phyloP scores from a whole-genome alignment of 2,329 filamentous ascomycete genomes.

The Phyllosticta citrichinensis region DNA sequence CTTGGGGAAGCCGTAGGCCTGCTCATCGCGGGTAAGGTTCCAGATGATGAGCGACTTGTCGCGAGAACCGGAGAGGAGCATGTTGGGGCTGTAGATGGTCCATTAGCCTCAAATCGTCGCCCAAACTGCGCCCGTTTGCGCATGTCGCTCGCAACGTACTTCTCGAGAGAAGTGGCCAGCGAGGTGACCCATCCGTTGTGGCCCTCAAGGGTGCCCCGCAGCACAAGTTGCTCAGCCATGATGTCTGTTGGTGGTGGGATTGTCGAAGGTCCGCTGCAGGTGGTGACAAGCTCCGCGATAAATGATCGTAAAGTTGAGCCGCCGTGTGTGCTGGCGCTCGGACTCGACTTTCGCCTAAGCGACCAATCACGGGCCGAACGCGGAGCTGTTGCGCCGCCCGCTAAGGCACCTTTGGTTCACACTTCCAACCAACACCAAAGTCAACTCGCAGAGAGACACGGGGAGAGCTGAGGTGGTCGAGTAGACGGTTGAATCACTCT shows the following conservation, averaged over 20 bases:
- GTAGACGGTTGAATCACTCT: no score
- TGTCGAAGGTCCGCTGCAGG: constrained; percentile 11
- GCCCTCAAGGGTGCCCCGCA: constrained; percentile 96
- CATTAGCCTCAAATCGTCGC: constrained; percentile 20
- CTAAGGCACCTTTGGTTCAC: no score
- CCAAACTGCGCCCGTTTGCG: constrained; percentile 8
- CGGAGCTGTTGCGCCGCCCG: no score
- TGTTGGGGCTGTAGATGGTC: constrained; percentile 67
- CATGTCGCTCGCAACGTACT: constrained; percentile 48
- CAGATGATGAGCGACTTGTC: constrained; percentile 99
- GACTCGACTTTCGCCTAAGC: constrained; percentile 4
- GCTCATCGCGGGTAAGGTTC: constrained; percentile 98
- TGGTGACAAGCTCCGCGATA: constrained; percentile 11
- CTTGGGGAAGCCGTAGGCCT: constrained; percentile 98
- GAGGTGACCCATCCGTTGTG: constrained; percentile 99
- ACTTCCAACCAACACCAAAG: no score
- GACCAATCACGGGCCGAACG: constrained; percentile 3
- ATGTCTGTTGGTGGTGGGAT: constrained; percentile 20
- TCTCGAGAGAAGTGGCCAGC: constrained; percentile 97
- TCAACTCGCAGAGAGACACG: no score
- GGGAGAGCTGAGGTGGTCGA: no score
- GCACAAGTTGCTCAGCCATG: constrained; percentile 91
- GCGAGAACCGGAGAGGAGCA: constrained; percentile 94
- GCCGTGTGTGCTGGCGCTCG: constrained; percentile 7
- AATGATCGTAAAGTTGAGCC: constrained; percentile 9